phyloP scores from a whole-genome alignment of 768 basidiomycete genomes.

The Amylocystis lapponica region DNA sequence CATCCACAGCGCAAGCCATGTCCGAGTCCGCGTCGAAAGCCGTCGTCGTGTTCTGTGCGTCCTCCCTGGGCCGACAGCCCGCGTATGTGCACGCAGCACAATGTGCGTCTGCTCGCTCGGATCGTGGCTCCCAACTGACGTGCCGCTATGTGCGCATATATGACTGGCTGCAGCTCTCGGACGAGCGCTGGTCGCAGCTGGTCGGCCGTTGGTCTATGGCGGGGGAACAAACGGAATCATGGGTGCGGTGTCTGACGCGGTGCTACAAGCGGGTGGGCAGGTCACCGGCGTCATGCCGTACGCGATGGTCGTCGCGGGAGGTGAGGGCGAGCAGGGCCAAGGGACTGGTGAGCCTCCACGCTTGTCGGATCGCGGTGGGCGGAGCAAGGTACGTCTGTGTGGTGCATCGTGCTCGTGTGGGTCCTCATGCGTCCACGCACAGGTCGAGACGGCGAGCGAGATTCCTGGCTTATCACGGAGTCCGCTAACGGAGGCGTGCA shows the following conservation, averaged over 20 bases:
- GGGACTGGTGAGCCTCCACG: conserved; percentile 12
- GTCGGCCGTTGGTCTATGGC: conserved; percentile 76
- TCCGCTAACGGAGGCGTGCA: conserved; percentile 17
- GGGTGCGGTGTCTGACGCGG: conserved; percentile 71
- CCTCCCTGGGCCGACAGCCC: conserved; percentile 56
- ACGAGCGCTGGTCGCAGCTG: conserved; percentile 53
- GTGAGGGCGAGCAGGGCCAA: conserved; percentile 48
- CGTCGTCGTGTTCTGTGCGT: conserved; percentile 84
- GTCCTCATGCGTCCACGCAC: background rate
- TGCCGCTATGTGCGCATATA: background rate
- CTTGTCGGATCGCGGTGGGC: conserved; percentile 24
- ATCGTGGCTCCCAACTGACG: background rate
- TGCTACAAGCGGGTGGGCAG: conserved; percentile 58
- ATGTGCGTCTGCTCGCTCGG: conserved; percentile 43
- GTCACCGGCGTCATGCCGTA: conserved; percentile 76
- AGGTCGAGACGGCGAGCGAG: conserved; percentile 28
- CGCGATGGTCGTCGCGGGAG: conserved; percentile 65
- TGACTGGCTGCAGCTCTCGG: conserved; percentile 72
- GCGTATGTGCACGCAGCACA: conserved; percentile 63
- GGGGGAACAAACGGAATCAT: conserved; percentile 82
- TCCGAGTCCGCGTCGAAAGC: conserved; percentile 22
- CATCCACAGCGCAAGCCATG: too few species aligned
- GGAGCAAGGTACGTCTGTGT: conserved; percentile 28
- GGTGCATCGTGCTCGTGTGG: background rate
- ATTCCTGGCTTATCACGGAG: background rate